Percentiles rank a stretch among this genome's conserved stretches.
Conservation (phyloP, 192 early-diverging fungal species). For the Chytriomyces hyalinus region DNA sequence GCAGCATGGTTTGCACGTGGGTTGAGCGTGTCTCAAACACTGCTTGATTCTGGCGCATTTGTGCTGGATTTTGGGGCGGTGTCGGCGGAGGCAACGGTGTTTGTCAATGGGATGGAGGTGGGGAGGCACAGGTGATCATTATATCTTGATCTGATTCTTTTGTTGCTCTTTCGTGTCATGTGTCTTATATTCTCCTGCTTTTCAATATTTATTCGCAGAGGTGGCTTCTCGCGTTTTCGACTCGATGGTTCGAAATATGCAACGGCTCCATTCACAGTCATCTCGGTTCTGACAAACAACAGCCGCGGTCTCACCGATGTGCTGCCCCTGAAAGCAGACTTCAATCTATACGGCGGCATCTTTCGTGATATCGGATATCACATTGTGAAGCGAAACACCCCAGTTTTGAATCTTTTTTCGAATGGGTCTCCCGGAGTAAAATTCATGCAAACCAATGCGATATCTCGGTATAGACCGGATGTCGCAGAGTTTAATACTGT, state of each 20-base stretch:
- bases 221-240: constrained; percentile 34
- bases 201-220: background rate
- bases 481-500: background rate
- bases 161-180: too few relatives aligned
- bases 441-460: constrained; percentile 24
- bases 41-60: background rate
- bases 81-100: background rate
- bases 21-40: background rate
- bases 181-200: too few relatives aligned
- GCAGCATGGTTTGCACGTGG: background rate
- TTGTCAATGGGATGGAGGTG: constrained; percentile 1
- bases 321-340: constrained; percentile 9
- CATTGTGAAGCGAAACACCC: background rate
- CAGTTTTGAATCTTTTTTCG: constrained; percentile 19
- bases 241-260: background rate
- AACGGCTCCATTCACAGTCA: background rate
- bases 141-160: background rate
- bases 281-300: constrained; percentile 2
- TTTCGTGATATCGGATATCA: constrained; percentile 24
- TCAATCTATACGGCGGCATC: constrained; percentile 21
- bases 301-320: background rate
- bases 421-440: constrained; percentile 18
- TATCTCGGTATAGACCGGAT: background rate
- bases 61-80: constrained; percentile 28
- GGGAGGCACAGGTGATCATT: constrained; percentile 14